phyloP scores from a whole-genome alignment of 257 asterid genomes.

The Sherardia arvensis region DNA sequence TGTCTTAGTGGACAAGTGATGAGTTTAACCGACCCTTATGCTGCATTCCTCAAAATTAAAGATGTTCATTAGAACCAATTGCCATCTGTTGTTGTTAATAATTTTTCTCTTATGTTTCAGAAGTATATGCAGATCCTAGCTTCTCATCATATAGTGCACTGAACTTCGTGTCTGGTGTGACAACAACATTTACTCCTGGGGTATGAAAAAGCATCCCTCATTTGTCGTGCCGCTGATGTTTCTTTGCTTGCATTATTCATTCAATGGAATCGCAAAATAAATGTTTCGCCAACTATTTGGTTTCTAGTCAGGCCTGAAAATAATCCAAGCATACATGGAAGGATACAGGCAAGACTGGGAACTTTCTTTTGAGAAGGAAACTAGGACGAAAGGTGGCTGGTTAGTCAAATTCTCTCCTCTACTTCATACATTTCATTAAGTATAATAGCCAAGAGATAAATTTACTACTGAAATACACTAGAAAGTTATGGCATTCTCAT shows the following conservation, averaged over 20 bases:
- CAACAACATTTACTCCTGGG: conserved; percentile 83
- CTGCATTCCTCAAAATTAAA: not conserved
- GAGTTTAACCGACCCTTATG: not conserved
- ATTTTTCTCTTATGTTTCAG: conserved; percentile 34
- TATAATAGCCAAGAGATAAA: not conserved
- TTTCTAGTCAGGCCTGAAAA: conserved; percentile 72
- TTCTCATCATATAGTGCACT: conserved; percentile 70
- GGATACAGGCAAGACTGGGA: conserved; percentile 96
- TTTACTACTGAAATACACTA: not conserved
- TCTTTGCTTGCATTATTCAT: not conserved
- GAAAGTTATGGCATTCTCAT: not conserved
- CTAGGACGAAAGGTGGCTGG: conserved; percentile 97
- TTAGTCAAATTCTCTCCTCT: conserved; percentile 21
- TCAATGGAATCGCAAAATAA: conserved; percentile 1
- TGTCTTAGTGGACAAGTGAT: not conserved
- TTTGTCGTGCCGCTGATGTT: not conserved
- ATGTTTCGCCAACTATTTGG: conserved; percentile 4
- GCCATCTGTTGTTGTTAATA: not conserved
- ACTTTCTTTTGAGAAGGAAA: conserved; percentile 89
- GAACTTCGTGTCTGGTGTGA: conserved; percentile 65
- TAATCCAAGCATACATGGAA: conserved; percentile 66
- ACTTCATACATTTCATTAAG: not conserved
- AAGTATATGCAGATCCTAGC: conserved; percentile 90
- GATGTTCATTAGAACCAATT: not conserved
- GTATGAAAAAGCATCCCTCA: conserved; percentile 27